phyloP scores from a whole-genome alignment of 2,329 filamentous ascomycete species.

The Dryadomyces sulphureus region DNA sequence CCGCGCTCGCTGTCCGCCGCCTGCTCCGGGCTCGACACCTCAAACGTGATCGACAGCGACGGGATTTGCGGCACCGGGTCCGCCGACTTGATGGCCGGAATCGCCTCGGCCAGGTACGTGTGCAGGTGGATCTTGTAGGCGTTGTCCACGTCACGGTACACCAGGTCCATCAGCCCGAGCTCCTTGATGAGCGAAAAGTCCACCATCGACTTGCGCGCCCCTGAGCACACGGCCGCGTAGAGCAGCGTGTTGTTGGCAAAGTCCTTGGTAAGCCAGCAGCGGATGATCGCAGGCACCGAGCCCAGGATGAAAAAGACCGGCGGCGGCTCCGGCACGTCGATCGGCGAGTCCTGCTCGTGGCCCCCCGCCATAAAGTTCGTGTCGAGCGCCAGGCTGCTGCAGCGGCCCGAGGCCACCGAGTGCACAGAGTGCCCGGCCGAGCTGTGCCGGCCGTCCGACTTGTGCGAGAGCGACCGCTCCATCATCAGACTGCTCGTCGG shows the following conservation, averaged over 20 bases:
- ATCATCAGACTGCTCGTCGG: slow-evolving; percentile 77
- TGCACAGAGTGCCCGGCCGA: slow-evolving; percentile 63
- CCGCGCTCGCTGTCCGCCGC: slow-evolving; percentile 27
- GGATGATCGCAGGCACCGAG: slow-evolving; percentile 82
- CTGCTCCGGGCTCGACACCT: slow-evolving; percentile 47
- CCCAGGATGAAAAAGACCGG: slow-evolving; percentile 76
- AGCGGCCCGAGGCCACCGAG: slow-evolving; percentile 63
- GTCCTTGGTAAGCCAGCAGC: slow-evolving; percentile 84
- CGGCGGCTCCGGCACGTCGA: slow-evolving; percentile 60
- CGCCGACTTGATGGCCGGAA: slow-evolving; percentile 55
- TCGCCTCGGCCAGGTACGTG: slow-evolving; percentile 83
- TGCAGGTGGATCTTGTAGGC: slow-evolving; percentile 57
- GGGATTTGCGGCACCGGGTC: slow-evolving; percentile 70
- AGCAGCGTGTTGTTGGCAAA: slow-evolving; percentile 82
- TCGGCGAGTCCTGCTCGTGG: slow-evolving; percentile 52
- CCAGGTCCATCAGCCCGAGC: slow-evolving; percentile 52
- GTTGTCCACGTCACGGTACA: slow-evolving; percentile 52
- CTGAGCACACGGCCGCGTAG: slow-evolving; percentile 85
- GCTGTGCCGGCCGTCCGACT: slow-evolving; percentile 88
- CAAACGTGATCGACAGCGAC: slow-evolving; percentile 64
- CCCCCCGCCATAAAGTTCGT: slow-evolving; percentile 49
- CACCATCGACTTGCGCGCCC: slow-evolving; percentile 76
- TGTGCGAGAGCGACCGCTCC: slow-evolving; percentile 84
- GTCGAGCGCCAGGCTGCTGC: slow-evolving; percentile 79
- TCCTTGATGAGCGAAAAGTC: slow-evolving; percentile 61